Evolutionary conservation across 2,329 filamentous ascomycete genomes (phyloP).

Genomic region (Venturiaceae sp.): DNA sequence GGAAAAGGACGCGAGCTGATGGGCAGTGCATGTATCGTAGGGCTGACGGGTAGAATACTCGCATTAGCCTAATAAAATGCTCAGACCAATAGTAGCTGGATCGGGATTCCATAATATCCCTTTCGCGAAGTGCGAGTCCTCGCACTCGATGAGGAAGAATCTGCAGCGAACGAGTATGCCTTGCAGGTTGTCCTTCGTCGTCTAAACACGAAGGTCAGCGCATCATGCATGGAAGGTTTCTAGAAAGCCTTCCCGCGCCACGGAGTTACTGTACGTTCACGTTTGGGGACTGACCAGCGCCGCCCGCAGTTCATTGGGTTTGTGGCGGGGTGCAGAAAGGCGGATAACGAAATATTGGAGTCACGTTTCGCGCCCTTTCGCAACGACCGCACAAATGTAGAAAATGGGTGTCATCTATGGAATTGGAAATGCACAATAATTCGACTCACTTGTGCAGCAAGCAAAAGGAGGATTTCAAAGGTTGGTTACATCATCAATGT

Average conservation of each 20-base stretch:
- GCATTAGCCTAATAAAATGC: not conserved
- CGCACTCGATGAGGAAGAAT: not conserved
- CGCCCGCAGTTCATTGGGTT: not conserved
- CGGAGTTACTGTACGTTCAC: not conserved
- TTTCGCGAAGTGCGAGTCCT: too few relatives aligned
- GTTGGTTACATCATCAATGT: not conserved
- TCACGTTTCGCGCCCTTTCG: not conserved
- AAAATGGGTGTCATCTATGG: too few relatives aligned
- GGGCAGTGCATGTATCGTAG: not conserved
- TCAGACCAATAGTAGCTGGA: not conserved
- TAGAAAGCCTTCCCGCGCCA: too few relatives aligned
- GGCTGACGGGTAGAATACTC: not conserved
- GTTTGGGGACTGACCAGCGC: not conserved
- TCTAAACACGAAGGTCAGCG: not conserved
- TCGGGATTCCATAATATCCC: not conserved
- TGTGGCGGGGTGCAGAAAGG: constrained; percentile 3
- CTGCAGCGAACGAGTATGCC: not conserved
- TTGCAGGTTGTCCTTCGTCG: not conserved
- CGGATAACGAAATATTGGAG: not conserved
- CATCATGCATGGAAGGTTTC: not conserved
- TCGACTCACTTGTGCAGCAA: not conserved
- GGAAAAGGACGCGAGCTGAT: not conserved
- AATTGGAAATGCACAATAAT: not conserved
- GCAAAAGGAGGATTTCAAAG: not conserved
- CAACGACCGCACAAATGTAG: too few relatives aligned